Base-by-base conservation (phyloP, 805 yeast genomes). In the Grigorovia humatica region DNA sequence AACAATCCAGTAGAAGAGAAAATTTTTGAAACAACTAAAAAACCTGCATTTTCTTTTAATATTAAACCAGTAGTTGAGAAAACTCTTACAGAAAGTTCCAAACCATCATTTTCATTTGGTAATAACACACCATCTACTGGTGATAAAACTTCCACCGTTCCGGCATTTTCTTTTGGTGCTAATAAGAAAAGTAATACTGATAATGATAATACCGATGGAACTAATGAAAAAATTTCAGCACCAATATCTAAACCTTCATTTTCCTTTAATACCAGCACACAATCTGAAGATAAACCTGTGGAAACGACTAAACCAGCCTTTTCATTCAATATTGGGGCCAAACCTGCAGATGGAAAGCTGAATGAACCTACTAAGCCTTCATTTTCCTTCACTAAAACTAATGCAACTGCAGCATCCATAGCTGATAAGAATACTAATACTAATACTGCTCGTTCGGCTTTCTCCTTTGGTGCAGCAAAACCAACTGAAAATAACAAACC, bases 21-120 rank as follows among this genome's bases (percentile, higher is more conserved):
- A 23, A 23, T 6, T 23, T 41, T 40, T 9, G 43, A 48, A 15
- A 23, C 45, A 32, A n/a, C 41, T 20, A 20, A 17, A 1, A 56
- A 47, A 27, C 55, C 59, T 18, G 30, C 56, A 20, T 56, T 59
- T 20, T 46, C 53, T 3, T 58, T 58, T 23, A 29, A 18, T 13
- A 46, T 45, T 13, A 20, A 30, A 38, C 8, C 38, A 18, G 18
- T 15, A 9, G 35, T n/a, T 12, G 43, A 48, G 27, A 29, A 32
- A 9, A 2, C 49, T 32, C 4, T 8, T n/a, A 44, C 30, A 4
- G 23, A 11, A 7, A 15, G 13, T 12, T 18, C 47, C 2, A 55
- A 44, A 40, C 54, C 59, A 19, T 43, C 57, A 15, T 55, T 58
- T 23, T 41, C 50, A 5, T 59, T 57, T 44, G 41, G 40, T 12